A percentile compares a stretch with the other conserved stretches of the same genome.
These are phyloP conservation scores for Phytophthora aleatoria DNA, from an alignment of 352 stramenopile species.

Conservation along the genomic window DNA sequence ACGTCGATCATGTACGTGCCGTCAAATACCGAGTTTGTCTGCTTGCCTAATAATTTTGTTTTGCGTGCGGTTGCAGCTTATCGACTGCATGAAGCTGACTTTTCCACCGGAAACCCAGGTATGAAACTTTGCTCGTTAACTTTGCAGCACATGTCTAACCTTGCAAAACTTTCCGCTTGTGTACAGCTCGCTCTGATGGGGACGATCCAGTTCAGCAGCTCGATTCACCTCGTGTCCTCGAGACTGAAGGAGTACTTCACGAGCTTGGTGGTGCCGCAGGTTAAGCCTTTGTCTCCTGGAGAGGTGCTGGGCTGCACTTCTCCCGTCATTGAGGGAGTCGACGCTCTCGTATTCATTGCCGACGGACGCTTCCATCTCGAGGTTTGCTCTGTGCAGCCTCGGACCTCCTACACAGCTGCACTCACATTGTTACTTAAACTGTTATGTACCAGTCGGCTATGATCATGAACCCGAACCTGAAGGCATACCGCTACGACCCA, in stretches of 20 bases:
- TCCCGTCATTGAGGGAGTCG: constrained; percentile 90
- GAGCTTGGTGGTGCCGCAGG: constrained; percentile 92
- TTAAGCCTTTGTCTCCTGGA: constrained; percentile 96
- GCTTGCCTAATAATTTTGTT: constrained; percentile 8
- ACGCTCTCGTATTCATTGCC: constrained; percentile 98
- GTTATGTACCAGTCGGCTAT: constrained; percentile 86
- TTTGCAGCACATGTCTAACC: not conserved
- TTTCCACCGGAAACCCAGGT: constrained; percentile 82
- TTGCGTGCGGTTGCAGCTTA: constrained; percentile 57
- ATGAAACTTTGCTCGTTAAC: not conserved
- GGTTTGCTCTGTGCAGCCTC: constrained; percentile 40
- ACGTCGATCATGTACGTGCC: constrained; percentile 92
- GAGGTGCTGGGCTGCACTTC: constrained; percentile 99
- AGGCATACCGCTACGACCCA: constrained; percentile 98
- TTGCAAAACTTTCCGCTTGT: constrained; percentile 3
- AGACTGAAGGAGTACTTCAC: constrained; percentile 84
- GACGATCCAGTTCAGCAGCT: constrained; percentile 96
- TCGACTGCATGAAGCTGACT: constrained; percentile 95
- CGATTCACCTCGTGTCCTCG: constrained; percentile 84
- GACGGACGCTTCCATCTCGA: constrained; percentile 99
- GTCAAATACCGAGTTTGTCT: not conserved
- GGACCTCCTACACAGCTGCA: not conserved
- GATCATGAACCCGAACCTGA: constrained; percentile 97
- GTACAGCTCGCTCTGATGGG: constrained; percentile 92
- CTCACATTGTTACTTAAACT: constrained; percentile 2